Percentiles rank a stretch among this genome's conserved stretches.
These are phyloP conservation scores for Geopyxis carbonaria DNA, from an alignment of 495 filamentous ascomycete genomes.

Conservation along the genomic window DNA sequence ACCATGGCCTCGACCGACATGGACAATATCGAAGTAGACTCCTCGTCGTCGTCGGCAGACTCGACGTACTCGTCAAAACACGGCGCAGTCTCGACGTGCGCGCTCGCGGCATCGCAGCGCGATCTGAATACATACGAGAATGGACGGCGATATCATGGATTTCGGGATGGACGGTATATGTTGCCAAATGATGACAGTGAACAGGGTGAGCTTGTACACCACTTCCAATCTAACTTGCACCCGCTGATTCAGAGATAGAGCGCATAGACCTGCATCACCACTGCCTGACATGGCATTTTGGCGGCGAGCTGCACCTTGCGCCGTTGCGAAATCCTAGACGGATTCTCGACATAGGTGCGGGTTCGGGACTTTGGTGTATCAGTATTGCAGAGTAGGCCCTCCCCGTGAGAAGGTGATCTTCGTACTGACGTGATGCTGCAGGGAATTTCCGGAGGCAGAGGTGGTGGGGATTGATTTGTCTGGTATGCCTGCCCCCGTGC, in stretches of 20 bases:
- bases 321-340: conserved; percentile 26
- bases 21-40: too few species aligned
- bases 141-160: conserved; percentile 6
- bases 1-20: too few species aligned
- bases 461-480: conserved; percentile 20
- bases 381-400: conserved; percentile 9
- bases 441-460: conserved; percentile 10
- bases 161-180: conserved; percentile 7
- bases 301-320: conserved; percentile 25
- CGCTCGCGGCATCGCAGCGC: too few species aligned
- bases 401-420: too few species aligned
- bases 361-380: conserved; percentile 23
- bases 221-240: too few species aligned
- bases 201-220: too few species aligned
- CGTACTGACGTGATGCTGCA: too few species aligned
- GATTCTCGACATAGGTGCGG: conserved; percentile 32
- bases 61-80: too few species aligned
- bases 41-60: too few species aligned
- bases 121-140: too few species aligned
- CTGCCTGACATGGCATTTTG: conserved; percentile 26
- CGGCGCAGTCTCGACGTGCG: too few species aligned
- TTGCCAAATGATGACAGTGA: conserved; percentile 12
- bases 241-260: conserved; percentile 1
- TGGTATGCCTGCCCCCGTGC: too few species aligned
- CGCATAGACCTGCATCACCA: conserved; percentile 34